Conservation (phyloP, 805 yeast genomes). For the Candida xiaguanensis region DNA sequence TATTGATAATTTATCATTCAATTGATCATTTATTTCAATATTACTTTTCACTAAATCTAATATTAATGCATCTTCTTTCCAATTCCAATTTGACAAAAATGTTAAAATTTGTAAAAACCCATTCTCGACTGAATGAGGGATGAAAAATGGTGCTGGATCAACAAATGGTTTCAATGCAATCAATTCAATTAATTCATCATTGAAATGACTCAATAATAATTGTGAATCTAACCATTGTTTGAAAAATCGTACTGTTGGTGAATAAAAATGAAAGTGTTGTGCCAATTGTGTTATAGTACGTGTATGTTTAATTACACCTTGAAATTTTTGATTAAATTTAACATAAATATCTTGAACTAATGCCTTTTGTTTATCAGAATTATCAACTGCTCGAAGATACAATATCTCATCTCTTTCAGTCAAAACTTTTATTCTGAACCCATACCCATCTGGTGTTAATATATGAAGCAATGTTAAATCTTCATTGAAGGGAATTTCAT, state of each 20-base stretch:
- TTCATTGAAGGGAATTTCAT: constrained; percentile 59
- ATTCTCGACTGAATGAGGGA: constrained; percentile 73
- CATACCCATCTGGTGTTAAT: constrained; percentile 85
- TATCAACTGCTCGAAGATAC: constrained; percentile 67
- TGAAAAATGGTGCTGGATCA: constrained; percentile 79
- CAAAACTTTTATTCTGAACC: constrained; percentile 70
- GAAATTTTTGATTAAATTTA: constrained; percentile 61
- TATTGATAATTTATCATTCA: constrained; percentile 60
- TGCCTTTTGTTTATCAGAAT: constrained; percentile 54
- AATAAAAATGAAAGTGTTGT: constrained; percentile 65
- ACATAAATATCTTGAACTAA: constrained; percentile 59
- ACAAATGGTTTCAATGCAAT: constrained; percentile 81
- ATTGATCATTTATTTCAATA: constrained; percentile 33
- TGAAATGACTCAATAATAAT: constrained; percentile 62
- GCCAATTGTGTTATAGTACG: constrained; percentile 70
- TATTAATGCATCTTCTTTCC: constrained; percentile 85
- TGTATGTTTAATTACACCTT: constrained; percentile 73
- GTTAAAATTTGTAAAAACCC: constrained; percentile 76
- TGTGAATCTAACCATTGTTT: constrained; percentile 91
- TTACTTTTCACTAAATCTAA: constrained; percentile 62
- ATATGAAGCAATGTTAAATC: constrained; percentile 58
- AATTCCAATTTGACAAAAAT: constrained; percentile 83
- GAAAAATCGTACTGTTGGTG: constrained; percentile 79
- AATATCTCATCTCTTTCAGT: constrained; percentile 82
- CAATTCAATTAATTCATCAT: constrained; percentile 78